Conservation (phyloP, 1,139 yeast species). For the Sugiyamaella pinicola region DNA sequence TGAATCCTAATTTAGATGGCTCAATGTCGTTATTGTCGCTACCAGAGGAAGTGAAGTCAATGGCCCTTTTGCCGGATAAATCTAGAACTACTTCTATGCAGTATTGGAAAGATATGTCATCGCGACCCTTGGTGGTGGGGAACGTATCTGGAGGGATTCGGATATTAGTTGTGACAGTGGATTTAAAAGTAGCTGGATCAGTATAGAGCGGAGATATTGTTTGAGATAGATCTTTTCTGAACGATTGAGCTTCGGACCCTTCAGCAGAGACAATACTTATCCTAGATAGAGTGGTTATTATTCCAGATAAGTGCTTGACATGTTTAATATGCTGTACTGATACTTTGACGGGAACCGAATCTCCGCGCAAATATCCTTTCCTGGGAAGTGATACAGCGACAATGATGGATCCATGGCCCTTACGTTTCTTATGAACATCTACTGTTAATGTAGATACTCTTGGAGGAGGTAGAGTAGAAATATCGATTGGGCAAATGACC, state of each 20-base stretch:
- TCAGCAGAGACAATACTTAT: conserved; percentile 76
- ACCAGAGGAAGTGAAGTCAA: conserved; percentile 25
- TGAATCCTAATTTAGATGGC: conserved; percentile 41
- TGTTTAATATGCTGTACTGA: conserved; percentile 68
- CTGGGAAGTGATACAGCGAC: conserved; percentile 61
- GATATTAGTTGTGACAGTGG: conserved; percentile 63
- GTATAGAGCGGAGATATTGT: conserved; percentile 75
- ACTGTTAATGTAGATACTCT: conserved; percentile 67
- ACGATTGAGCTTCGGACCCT: conserved; percentile 58
- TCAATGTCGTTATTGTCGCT: conserved; percentile 11
- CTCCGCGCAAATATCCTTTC: conserved; percentile 79
- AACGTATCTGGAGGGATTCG: conserved; percentile 83
- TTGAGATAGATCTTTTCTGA: conserved; percentile 82
- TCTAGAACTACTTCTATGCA: conserved; percentile 81
- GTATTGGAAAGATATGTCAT: conserved; percentile 78
- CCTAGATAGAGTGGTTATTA: conserved; percentile 76
- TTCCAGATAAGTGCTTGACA: conserved; percentile 71
- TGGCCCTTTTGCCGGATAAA: conserved; percentile 53
- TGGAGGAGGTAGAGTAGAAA: conserved; percentile 64
- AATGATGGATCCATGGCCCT: conserved; percentile 37
- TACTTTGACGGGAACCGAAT: conserved; percentile 69
- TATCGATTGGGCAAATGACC: conserved; percentile 73
- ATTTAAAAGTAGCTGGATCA: conserved; percentile 63
- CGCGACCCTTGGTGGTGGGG: conserved; percentile 77
- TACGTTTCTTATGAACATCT: conserved; percentile 46